Conservation (phyloP, 129 eudicot species). For the Heracleum sosnowskyi region DNA sequence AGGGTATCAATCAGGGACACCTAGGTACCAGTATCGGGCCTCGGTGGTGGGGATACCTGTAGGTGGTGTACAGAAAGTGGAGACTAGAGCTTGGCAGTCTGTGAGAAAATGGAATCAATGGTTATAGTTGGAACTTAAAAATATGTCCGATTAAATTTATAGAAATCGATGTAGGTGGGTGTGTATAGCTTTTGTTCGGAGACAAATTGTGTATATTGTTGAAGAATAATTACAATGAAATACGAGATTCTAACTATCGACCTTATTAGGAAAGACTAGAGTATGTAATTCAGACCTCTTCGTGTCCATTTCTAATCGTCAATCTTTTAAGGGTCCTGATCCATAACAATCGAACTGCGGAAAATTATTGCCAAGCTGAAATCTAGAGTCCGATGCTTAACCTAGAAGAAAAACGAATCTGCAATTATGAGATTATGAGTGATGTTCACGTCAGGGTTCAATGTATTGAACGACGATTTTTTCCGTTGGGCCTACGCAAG, state of each 20-base stretch:
- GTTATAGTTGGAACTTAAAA: constrained; percentile 1
- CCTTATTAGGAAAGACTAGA: too few relatives aligned
- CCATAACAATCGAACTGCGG: too few relatives aligned
- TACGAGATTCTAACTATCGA: not conserved
- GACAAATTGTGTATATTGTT: not conserved
- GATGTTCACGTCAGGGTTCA: not conserved
- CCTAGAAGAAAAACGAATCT: too few relatives aligned
- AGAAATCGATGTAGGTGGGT: not conserved
- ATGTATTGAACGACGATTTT: not conserved
- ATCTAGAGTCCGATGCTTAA: too few relatives aligned
- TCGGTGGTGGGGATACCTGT: constrained; percentile 17
- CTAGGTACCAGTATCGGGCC: not conserved
- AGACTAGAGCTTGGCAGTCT: constrained; percentile 9
- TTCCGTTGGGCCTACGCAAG: not conserved
- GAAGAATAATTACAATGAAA: too few relatives aligned
- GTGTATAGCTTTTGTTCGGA: not conserved
- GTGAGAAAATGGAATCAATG: constrained; percentile 19
- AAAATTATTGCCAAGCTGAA: too few relatives aligned
- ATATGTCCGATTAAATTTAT: too few relatives aligned
- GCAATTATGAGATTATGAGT: too few relatives aligned
- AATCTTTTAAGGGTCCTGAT: too few relatives aligned
- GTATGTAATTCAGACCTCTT: too few relatives aligned
- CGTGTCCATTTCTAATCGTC: too few relatives aligned
- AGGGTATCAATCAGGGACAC: not conserved
- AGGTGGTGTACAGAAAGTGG: not conserved